Evolutionary conservation across 202 grass and related monocot genomes (phyloP).

Genomic region (Brachypodium distachyon): DNA sequence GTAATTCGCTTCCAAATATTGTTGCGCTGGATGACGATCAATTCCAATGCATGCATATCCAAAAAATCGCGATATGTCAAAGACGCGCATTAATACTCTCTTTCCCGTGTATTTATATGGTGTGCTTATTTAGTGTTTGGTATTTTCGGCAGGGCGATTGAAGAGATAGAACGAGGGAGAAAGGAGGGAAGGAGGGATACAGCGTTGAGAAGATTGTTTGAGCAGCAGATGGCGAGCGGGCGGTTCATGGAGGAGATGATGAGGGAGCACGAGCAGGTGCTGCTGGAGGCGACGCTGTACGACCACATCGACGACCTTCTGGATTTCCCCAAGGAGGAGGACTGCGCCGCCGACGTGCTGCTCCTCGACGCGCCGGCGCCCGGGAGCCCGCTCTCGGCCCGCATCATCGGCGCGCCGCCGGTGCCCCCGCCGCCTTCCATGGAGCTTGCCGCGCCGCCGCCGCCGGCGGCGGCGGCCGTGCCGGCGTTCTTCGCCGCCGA

Average conservation of each 20-base stretch:
- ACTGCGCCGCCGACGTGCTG: conserved; percentile 44
- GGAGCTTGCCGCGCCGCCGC: conserved; percentile 9
- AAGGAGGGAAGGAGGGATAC: not conserved
- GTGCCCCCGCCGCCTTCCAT: not conserved
- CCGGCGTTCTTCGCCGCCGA: conserved; percentile 3
- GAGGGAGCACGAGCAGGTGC: conserved; percentile 58
- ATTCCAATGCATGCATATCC: conserved; percentile 22
- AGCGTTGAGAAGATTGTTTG: not conserved
- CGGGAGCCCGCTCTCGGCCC: conserved; percentile 24
- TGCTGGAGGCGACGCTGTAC: conserved; percentile 57
- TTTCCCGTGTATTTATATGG: not conserved
- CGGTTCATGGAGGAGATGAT: conserved; percentile 51
- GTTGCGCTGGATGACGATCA: not conserved
- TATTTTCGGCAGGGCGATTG: not conserved
- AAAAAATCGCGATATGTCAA: not conserved
- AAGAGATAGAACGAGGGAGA: too few species aligned
- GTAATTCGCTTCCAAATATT: conserved; percentile 20
- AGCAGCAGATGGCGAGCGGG: conserved; percentile 22
- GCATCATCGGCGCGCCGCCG: conserved; percentile 22
- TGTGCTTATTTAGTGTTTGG: too few species aligned
- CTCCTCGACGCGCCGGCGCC: conserved; percentile 39
- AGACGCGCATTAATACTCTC: not conserved
- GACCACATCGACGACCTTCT: conserved; percentile 86
- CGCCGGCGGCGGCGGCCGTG: not conserved
- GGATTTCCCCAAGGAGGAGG: conserved; percentile 74